phyloP scores from a whole-genome alignment of 1,139 yeast genomes.

The Eremothecium cymbalariae region DNA sequence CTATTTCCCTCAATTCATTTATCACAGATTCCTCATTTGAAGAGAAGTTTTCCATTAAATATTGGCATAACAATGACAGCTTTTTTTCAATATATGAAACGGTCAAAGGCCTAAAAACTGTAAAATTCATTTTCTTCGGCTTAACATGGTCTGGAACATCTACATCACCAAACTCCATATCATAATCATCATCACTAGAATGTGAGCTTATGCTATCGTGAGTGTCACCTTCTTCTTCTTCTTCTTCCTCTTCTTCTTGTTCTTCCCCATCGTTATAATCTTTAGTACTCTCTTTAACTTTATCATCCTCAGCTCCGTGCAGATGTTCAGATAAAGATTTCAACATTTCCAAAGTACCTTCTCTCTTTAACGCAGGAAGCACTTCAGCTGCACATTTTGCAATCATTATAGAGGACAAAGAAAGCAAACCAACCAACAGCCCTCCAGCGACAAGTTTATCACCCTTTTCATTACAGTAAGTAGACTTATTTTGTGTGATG shows the following conservation, averaged over 20 bases:
- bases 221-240: conserved; percentile 26
- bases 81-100: conserved; percentile 11
- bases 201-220: conserved; percentile 21
- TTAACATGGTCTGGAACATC: conserved; percentile 23
- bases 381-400: conserved; percentile 40
- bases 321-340: conserved; percentile 8
- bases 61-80: conserved; percentile 11
- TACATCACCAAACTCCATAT: conserved; percentile 21
- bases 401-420: conserved; percentile 42
- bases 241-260: conserved; percentile 14
- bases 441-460: conserved; percentile 23
- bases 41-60: conserved; percentile 13
- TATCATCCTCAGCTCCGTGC: conserved; percentile 19
- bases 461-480: conserved; percentile 20
- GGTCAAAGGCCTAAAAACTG: conserved; percentile 16
- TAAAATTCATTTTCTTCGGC: conserved; percentile 20
- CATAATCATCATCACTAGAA: conserved; percentile 25
- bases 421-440: conserved; percentile 47
- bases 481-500: conserved; percentile 49
- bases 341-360: conserved; percentile 53
- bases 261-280: conserved; percentile 12
- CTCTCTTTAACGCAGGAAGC: conserved; percentile 51
- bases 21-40: conserved; percentile 22
- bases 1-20: conserved; percentile 27
- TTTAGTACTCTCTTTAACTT: conserved; percentile 16